A percentile compares a stretch with the other conserved stretches of the same genome.
Conservation (phyloP, 306 rosid genomes). For the Castanea mollissima region DNA sequence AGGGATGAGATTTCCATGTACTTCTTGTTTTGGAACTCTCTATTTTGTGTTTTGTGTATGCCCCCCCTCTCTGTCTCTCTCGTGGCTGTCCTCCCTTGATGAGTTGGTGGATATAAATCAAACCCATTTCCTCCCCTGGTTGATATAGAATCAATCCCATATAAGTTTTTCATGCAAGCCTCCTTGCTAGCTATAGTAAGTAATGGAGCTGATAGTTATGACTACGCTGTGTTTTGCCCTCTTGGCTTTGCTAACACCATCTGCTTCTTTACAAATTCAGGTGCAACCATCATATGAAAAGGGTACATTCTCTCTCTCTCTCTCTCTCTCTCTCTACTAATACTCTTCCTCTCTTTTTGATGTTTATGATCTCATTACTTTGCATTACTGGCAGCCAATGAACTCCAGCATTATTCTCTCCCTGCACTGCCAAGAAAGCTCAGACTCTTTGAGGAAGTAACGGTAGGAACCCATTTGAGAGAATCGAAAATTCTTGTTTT, state of each 20-base stretch:
- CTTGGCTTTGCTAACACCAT: constrained; percentile 35
- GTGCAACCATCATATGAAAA: constrained; percentile 24
- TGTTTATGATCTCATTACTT: not conserved
- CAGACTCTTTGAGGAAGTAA: constrained; percentile 38
- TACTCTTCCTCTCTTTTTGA: not conserved
- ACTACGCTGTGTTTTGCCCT: constrained; percentile 29
- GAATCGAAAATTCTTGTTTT: not conserved
- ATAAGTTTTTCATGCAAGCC: constrained; percentile 10
- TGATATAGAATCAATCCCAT: constrained; percentile 9
- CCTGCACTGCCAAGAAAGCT: constrained; percentile 58
- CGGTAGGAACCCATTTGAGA: constrained; percentile 9
- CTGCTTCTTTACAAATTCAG: constrained; percentile 41
- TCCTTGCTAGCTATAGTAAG: not conserved
- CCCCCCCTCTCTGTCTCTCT: constrained; percentile 22
- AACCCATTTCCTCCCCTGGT: not conserved
- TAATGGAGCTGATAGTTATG: constrained; percentile 35
- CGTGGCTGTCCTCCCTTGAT: constrained; percentile 3
- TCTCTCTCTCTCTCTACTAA: not conserved
- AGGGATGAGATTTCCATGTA: constrained; percentile 26
- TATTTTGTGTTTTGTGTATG: constrained; percentile 59
- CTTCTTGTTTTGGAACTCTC: constrained; percentile 58
- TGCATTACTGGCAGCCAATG: constrained; percentile 19
- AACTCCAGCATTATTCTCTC: constrained; percentile 28
- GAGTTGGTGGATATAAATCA: constrained; percentile 27
- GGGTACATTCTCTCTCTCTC: constrained; percentile 32